These are phyloP conservation scores for Puccinia triticina DNA, from an alignment of 1,284 basidiomycete species.

Conservation along the genomic window DNA sequence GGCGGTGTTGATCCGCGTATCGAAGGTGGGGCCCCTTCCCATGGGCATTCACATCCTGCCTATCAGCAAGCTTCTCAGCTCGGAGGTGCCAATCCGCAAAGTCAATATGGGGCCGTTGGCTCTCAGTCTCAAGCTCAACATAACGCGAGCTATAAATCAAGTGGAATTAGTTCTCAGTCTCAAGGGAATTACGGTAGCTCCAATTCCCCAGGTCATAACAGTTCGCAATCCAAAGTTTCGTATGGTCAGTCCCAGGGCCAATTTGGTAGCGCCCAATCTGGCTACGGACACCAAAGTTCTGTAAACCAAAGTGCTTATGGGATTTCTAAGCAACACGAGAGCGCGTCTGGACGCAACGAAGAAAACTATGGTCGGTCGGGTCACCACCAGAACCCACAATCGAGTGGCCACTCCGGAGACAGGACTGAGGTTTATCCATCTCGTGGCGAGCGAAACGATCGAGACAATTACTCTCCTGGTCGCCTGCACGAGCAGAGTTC, in stretches of 20 bases:
- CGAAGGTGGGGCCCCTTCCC: conserved; percentile 1
- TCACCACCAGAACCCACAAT: conserved; percentile 6
- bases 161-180: not conserved
- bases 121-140: conserved; percentile 15
- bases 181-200: conserved; percentile 13
- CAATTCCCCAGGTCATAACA: not conserved
- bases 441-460: not conserved
- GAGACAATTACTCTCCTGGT: not conserved
- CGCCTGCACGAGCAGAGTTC: not conserved
- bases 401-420: not conserved
- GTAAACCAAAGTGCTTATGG: not conserved
- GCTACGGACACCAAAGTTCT: not conserved
- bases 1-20: conserved; percentile 36
- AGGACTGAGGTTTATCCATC: not conserved
- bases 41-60: conserved; percentile 37
- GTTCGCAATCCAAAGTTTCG: conserved; percentile 5
- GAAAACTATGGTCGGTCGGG: not conserved
- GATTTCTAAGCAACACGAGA: not conserved
- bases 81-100: conserved; percentile 19
- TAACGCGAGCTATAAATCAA: not conserved
- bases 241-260: conserved; percentile 12
- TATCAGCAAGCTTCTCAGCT: conserved; percentile 22
- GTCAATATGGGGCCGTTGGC: not conserved
- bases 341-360: conserved; percentile 1
- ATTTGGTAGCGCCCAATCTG: conserved; percentile 19